A percentile compares a stretch with the other conserved stretches of the same genome.
Conservation (phyloP, 306 rosid species). For the Vicia faba region DNA sequence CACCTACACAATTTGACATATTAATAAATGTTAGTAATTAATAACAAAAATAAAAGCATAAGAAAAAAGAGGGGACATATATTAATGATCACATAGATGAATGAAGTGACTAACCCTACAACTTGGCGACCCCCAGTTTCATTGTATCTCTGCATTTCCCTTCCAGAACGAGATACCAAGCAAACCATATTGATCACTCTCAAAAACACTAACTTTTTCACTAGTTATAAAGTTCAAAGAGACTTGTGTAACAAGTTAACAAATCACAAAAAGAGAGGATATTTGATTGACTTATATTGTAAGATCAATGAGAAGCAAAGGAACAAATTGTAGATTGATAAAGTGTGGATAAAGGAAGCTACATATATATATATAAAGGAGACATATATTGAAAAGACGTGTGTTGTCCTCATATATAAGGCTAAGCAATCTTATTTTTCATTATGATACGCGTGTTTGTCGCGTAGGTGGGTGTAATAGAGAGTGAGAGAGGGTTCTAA, state of each 20-base stretch:
- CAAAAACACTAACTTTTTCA: too few species aligned
- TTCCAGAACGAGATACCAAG: constrained; percentile 80
- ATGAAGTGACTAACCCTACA: constrained; percentile 63
- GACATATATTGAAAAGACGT: not conserved
- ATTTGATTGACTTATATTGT: not conserved
- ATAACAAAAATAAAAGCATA: too few species aligned
- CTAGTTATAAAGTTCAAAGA: not conserved
- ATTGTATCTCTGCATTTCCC: constrained; percentile 79
- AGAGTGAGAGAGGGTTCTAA: not conserved
- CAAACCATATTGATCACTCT: constrained; percentile 50
- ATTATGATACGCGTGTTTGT: not conserved
- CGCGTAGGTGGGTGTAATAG: not conserved
- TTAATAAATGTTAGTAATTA: not conserved
- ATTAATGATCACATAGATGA: too few species aligned
- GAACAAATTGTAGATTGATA: not conserved
- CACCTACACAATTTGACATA: constrained; percentile 58
- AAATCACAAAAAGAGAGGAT: not conserved
- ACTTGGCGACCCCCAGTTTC: constrained; percentile 84
- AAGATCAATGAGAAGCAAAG: not conserved
- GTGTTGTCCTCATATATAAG: not conserved
- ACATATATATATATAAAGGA: not conserved
- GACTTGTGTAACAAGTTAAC: not conserved
- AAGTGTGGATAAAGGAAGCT: not conserved
- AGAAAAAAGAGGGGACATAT: too few species aligned
- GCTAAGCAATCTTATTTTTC: not conserved